These are phyloP conservation scores for Microsporum audouinii DNA, from an alignment of 2,329 filamentous ascomycete genomes.

Conservation along the genomic window DNA sequence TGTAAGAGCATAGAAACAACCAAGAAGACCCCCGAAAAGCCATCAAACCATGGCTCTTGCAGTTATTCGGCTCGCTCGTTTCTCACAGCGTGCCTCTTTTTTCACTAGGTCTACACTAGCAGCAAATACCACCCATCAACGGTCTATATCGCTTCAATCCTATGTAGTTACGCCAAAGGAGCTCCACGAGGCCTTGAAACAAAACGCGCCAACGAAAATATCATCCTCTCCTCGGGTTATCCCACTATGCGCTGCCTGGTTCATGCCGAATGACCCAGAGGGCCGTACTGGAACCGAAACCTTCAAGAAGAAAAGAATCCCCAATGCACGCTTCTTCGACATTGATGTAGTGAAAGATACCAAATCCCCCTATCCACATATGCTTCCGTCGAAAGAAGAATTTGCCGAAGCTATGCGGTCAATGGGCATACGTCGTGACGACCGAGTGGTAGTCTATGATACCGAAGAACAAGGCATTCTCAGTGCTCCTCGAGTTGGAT, in stretches of 20 bases:
- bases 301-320: constrained; percentile 74
- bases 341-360: constrained; percentile 84
- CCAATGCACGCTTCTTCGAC: constrained; percentile 88
- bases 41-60: constrained; percentile 24
- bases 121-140: constrained; percentile 25
- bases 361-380: constrained; percentile 83
- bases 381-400: constrained; percentile 71
- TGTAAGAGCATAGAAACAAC: constrained; percentile 17
- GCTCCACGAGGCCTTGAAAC: constrained; percentile 67
- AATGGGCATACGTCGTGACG: constrained; percentile 74
- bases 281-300: constrained; percentile 66
- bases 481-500: constrained; percentile 82
- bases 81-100: constrained; percentile 11
- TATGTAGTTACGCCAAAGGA: constrained; percentile 81
- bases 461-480: constrained; percentile 85
- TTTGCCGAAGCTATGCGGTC: constrained; percentile 84
- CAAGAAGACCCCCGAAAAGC: not conserved
- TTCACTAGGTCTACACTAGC: constrained; percentile 10
- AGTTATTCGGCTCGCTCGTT: constrained; percentile 21
- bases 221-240: constrained; percentile 74
- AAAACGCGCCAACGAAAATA: constrained; percentile 67
- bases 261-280: constrained; percentile 74
- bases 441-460: constrained; percentile 90
- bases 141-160: constrained; percentile 51
- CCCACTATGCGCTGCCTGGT: constrained; percentile 88